Evolutionary conservation across 1,284 basidiomycete genomes (phyloP).

Genomic region (Boletellus sp.): DNA sequence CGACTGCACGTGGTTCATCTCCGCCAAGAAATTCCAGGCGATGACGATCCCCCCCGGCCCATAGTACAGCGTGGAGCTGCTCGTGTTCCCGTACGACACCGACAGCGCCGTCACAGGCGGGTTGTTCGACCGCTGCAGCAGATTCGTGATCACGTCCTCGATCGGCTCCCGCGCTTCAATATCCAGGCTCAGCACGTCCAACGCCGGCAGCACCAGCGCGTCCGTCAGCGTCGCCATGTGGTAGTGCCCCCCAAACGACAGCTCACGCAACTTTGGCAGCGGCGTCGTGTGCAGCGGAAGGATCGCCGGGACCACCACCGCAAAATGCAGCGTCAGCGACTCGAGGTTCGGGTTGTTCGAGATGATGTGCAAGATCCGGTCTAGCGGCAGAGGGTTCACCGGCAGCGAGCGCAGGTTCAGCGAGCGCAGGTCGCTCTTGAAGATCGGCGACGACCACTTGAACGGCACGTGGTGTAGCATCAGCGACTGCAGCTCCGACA

Average conservation of each 20-base stretch:
- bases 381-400: constrained; percentile 55
- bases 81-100: constrained; percentile 50
- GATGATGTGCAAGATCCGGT: constrained; percentile 61
- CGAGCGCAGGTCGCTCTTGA: constrained; percentile 50
- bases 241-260: constrained; percentile 63
- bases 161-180: constrained; percentile 65
- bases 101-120: constrained; percentile 55
- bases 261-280: constrained; percentile 48
- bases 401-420: constrained; percentile 64
- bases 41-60: constrained; percentile 40
- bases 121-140: constrained; percentile 54
- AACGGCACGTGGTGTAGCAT: constrained; percentile 69
- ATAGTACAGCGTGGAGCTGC: constrained; percentile 42
- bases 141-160: constrained; percentile 58
- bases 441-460: constrained; percentile 68
- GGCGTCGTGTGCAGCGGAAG: constrained; percentile 53
- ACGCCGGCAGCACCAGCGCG: constrained; percentile 50
- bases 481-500: constrained; percentile 49
- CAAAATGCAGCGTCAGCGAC: constrained; percentile 56
- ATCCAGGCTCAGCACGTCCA: constrained; percentile 57
- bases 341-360: constrained; percentile 52
- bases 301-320: constrained; percentile 53
- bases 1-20: constrained; percentile 47
- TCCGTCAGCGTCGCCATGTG: constrained; percentile 62
- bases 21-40: constrained; percentile 48